Evolutionary conservation across 2,329 filamentous ascomycete species (phyloP), one percentile per base, ranked within the genome.

Genomic region (Dothideomycetidae sp.): DNA sequence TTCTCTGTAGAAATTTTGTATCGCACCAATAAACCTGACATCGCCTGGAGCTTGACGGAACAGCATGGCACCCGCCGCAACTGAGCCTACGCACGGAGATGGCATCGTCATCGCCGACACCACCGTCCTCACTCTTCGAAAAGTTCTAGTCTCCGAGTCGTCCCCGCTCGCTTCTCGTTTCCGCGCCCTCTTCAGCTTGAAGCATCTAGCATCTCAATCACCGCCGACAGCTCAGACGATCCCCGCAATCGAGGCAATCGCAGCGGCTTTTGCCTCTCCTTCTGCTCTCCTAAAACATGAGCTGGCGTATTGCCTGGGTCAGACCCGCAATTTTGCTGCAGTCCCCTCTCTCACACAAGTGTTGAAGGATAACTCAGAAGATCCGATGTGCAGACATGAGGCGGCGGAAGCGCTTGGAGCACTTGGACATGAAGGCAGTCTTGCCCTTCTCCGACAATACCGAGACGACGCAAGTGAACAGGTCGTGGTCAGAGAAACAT

Each of bases 201-300:
- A 98, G 66, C 82, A 96, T 58, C 67, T 96, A 43, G 88, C 90
- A 33, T 77, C 73, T 41, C 72, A 77, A 46, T 58, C 69, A 26
- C 70, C 71, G 7, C 60, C 71, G 1, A 72, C 66, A 17, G 57
- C 64, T 29, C 62, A 74, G 46, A 71, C 69, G 0, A 63, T 75
- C 5, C 74, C 76, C 29, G 72, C 79, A 12, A 75, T 78, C 48
- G 62, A 75, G 47, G 86, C 90, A 29, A 98, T 98, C 49, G 85
- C 88, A 2, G 84, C 85, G 5, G 88, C 70, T 2, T 90, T 98
- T 50, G 52, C 66, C 0, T 93, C 88, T 3, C 77, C 81, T 0
- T 96, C 88, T 3, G 88, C 84, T 3, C 70, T 96, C 5, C 67
- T 96, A 32, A 96, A 96, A 65, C 90, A 98, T 59, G 90, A 98